Evolutionary conservation across 2,329 filamentous ascomycete genomes (phyloP).

Genomic region (Paramyrothecium roridum): DNA sequence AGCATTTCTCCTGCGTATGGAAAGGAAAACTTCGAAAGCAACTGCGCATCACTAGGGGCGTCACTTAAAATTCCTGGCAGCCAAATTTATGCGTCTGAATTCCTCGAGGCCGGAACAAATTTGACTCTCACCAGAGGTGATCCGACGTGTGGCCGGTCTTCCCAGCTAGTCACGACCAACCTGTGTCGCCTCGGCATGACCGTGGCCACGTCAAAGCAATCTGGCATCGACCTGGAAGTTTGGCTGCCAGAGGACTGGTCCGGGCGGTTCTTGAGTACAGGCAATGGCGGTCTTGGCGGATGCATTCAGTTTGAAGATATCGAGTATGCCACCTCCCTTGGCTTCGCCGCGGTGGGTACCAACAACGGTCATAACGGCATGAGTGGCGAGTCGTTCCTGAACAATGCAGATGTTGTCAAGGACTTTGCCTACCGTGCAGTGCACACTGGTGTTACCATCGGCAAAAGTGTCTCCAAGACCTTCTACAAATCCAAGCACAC

Average conservation of each 20-base stretch:
- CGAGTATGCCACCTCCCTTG: slow-evolving; percentile 35
- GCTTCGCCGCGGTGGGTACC: slow-evolving; percentile 42
- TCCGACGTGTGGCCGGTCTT: too few species aligned
- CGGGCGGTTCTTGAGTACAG: slow-evolving; percentile 42
- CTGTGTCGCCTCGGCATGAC: too few species aligned
- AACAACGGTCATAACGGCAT: slow-evolving; percentile 49
- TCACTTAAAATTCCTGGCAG: too few species aligned
- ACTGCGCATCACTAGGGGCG: too few species aligned
- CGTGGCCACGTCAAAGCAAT: too few species aligned
- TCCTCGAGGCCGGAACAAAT: too few species aligned
- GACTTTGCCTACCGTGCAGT: slow-evolving; percentile 29
- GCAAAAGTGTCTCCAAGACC: slow-evolving; percentile 3
- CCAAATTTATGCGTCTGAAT: too few species aligned
- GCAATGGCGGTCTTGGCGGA: slow-evolving; percentile 45
- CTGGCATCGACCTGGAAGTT: slow-evolving; percentile 32
- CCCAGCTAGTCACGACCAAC: too few species aligned
- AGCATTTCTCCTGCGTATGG: too few species aligned
- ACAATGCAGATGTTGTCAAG: slow-evolving; percentile 30
- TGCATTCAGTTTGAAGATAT: slow-evolving; percentile 43
- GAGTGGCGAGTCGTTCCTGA: slow-evolving; percentile 17
- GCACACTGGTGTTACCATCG: slow-evolving; percentile 10
- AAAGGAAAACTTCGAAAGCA: too few species aligned
- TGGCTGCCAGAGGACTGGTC: slow-evolving; percentile 45
- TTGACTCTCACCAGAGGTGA: too few species aligned
- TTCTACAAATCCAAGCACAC: neutral